Base-by-base conservation (phyloP, 352 stramenopile genomes). In the Pythium rishiriense region DNA sequence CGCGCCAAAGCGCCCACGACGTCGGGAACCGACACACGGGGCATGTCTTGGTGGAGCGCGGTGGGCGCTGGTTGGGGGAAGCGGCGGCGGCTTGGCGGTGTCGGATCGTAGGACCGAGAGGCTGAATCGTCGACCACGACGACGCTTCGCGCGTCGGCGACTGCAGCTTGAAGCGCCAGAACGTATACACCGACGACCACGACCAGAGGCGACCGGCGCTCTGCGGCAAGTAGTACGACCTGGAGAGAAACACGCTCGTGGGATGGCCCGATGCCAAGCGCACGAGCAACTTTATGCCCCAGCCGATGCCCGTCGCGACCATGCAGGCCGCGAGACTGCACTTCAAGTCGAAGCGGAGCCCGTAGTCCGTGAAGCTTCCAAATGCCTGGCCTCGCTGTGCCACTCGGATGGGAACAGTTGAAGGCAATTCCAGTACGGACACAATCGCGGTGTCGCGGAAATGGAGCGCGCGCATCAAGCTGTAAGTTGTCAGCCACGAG, bases 381-480 rank as follows among this genome's bases (percentile, higher is more conserved):
- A 43, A n/a, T 17, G 37, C 37, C 37, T 43, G 37, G 10, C 14
- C 37, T 12, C 37, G 37, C 37, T 17, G 10, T 17, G 37, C 37
- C 7, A 5, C 14, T 43, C 14, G 37, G 19, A 43, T 43, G 14
- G 26, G 11, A 11, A 31, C 3, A 14, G 26, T 14, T 19, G 14
- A 9, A 70, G 45, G 12, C 12, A 43, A 17, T 1, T 43, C 37
- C 37, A 43, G 11, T 4, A 43, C 37, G 7, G 37, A 43, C 0
- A 67, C 19, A 25, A 72, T 42, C 19, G 58, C 53, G 1, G 42
- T 66, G 29, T 66, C 52, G 1, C 64, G 64, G 31, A 67, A 66
- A 7, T n/a, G 35, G 5, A 70, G 33, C 19, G 37, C 35, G 11
- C 57, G 64, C 33, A 62, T 35, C n/a, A 66, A 66, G 5, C 45